Evolutionary conservation across 169 alveolate species (phyloP).

Genomic region (Miamiensis avidus): DNA sequence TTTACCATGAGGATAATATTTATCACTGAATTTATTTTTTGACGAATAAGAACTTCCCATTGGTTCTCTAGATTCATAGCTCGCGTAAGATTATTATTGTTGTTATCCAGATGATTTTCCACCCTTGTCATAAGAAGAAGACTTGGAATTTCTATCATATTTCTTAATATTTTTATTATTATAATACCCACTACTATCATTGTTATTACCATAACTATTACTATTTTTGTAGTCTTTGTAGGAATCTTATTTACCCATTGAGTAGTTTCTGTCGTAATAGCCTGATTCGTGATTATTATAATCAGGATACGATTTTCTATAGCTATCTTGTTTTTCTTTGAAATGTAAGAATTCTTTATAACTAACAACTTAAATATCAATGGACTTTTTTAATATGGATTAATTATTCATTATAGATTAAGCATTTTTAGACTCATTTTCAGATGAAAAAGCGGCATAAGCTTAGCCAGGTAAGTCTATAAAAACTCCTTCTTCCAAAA

Average conservation of each 20-base stretch:
- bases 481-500: neutral
- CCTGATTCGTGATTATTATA: neutral
- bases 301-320: no score
- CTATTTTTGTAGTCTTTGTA: neutral
- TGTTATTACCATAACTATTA: neutral
- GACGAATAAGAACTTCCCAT: no score
- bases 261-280: neutral
- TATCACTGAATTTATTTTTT: no score
- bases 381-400: neutral
- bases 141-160: no score
- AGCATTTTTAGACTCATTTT: neutral
- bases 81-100: no score
- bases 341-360: neutral
- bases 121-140: no score
- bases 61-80: no score
- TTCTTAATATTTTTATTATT: neutral
- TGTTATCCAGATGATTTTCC: no score
- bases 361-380: neutral
- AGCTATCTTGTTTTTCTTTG: no score
- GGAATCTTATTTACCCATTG: neutral
- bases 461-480: neutral
- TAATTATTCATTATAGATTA: no score
- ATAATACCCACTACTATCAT: neutral
- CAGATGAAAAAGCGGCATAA: neutral
- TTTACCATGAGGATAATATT: no score